phyloP scores from a whole-genome alignment of 1,284 basidiomycete genomes.

The Mycosarcoma mackinlayi region DNA sequence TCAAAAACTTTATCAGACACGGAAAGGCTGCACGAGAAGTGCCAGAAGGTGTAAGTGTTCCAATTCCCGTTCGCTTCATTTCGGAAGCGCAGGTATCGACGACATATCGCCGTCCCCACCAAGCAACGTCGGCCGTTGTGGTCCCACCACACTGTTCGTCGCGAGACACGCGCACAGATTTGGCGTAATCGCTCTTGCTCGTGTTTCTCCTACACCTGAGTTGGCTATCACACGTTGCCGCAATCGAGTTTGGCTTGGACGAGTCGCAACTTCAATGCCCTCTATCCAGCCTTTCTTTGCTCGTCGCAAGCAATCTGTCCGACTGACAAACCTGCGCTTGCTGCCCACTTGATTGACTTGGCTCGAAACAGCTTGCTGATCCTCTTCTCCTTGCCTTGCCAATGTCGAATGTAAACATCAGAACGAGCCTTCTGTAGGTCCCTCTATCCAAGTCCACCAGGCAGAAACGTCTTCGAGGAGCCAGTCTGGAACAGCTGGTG shows the following conservation, averaged over 20 bases:
- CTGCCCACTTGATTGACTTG: not conserved
- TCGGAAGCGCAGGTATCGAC: not conserved
- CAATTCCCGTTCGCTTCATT: constrained; percentile 5
- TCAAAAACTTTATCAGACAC: constrained; percentile 64
- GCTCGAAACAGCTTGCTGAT: not conserved
- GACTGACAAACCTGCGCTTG: too few relatives aligned
- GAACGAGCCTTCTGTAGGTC: constrained; percentile 31
- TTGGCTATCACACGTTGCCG: too few relatives aligned
- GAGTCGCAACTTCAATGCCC: too few relatives aligned
- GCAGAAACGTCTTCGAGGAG: constrained; percentile 29
- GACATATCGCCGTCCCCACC: too few relatives aligned
- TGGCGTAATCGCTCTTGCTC: too few relatives aligned
- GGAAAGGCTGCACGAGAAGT: constrained; percentile 55
- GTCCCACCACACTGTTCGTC: constrained; percentile 1
- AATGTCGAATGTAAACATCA: constrained; percentile 7
- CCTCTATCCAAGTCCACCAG: constrained; percentile 35
- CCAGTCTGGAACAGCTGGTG: constrained; percentile 15
- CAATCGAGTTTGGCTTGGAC: too few relatives aligned
- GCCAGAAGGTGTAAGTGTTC: constrained; percentile 41
- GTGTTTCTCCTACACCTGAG: too few relatives aligned
- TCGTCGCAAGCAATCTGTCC: too few relatives aligned
- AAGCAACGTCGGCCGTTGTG: constrained; percentile 2
- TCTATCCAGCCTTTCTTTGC: too few relatives aligned
- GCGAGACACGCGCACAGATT: not conserved
- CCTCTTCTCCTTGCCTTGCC: not conserved